Conservation (phyloP, 208 protist species). For the Acanthamoeba healyi region DNA sequence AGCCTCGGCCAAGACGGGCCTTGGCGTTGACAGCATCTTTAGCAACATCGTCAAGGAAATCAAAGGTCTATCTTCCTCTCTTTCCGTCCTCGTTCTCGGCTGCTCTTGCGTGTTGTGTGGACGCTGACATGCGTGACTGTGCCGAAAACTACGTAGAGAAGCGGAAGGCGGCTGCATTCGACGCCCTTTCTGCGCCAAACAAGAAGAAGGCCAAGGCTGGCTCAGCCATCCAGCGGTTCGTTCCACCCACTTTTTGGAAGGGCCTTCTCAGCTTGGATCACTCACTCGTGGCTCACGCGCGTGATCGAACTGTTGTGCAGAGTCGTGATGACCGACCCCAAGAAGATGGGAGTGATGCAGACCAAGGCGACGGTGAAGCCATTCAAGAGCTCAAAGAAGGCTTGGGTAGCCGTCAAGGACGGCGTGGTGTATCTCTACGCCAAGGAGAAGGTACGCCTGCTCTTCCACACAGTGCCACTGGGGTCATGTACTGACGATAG, state of each 20-base stretch:
- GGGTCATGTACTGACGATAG: not conserved
- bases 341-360: slow-evolving; percentile 1
- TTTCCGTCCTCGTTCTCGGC: not conserved
- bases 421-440: slow-evolving; percentile 49
- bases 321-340: slow-evolving; percentile 13
- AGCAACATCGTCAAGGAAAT: slow-evolving; percentile 66
- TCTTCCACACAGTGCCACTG: no score
- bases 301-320: no score
- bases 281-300: no score
- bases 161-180: not conserved
- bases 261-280: no score
- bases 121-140: not conserved
- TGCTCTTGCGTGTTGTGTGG: no score
- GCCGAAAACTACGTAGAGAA: not conserved
- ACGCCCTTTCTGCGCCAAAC: not conserved
- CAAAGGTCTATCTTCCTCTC: not conserved
- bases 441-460: not conserved
- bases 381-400: slow-evolving; percentile 48
- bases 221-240: not conserved
- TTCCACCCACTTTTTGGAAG: not conserved
- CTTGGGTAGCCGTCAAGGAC: slow-evolving; percentile 9
- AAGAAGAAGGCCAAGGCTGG: slow-evolving; percentile 45
- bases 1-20: slow-evolving; percentile 47
- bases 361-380: slow-evolving; percentile 47
- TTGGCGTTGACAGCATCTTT: slow-evolving; percentile 24